Base-by-base conservation (phyloP, 2,329 filamentous ascomycete genomes). In the Aspergillus luchuensis region DNA sequence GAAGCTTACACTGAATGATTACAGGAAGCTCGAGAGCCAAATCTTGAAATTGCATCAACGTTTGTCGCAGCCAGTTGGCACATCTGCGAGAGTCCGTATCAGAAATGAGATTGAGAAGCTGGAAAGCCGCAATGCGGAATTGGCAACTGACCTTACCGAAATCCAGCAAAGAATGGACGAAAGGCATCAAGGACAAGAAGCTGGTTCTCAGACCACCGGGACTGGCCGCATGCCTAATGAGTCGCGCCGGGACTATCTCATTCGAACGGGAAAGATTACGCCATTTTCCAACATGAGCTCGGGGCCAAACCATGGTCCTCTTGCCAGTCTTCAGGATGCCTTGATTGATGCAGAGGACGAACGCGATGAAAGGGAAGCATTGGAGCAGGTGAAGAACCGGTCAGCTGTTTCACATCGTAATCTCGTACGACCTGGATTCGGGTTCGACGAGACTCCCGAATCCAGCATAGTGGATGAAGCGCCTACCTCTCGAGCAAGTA, bases 261-360 rank as follows among this genome's bases (percentile, higher is more conserved):
- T 99, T 52, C 88, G 95, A 28, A 99, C 94, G 0, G 95, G 95
- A 63, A 98, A 98, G 78, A 98, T 99, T 67, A 99, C 95, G 0
- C 95, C 95, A 0, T 99, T 99, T 71, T 91, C 92, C 7, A 91
- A 89, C 64, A 85, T 96, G 68, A 87, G 87, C 25, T 83, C 86
- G 13, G 82, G 87, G 1, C 82, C 70, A 23, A 71, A 82, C 3
- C 81, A 85, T 28, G 86, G 84, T 3, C 82, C 87, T 2, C 83
- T 88, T 48, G 89, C 89, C 2, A 89, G 88, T 61, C 80, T 97
- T 15, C 89, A 90, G 10, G 88, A 93, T 70, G 89, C 89, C 2
- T 84, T 97, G 60, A 80, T 93, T 13, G 91, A 96, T 72, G 92
- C 91, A 0, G 92, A 97, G 71, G 89, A 92, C 59, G 90, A 83